A percentile compares a stretch with the other conserved stretches of the same genome.
phyloP scores from a whole-genome alignment of 73 alveolate species.

The Tetrahymena elliotti region DNA sequence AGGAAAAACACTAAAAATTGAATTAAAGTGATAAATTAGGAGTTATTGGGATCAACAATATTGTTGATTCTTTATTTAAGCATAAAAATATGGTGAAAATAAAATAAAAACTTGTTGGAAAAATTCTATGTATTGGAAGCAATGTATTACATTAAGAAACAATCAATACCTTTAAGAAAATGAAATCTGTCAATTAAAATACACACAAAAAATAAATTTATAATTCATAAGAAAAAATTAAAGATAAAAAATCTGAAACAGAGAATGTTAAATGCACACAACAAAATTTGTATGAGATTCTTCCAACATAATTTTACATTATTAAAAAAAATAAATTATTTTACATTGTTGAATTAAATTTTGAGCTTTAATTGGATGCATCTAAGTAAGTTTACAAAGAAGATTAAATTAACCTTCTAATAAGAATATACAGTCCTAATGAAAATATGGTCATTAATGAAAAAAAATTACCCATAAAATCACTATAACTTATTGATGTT shows the following conservation, averaged over 20 bases:
- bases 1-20: background rate
- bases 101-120: background rate
- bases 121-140: background rate
- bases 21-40: background rate
- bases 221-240: background rate
- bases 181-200: background rate
- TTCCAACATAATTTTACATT: background rate
- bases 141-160: background rate
- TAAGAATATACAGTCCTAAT: background rate
- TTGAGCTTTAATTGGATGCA: background rate
- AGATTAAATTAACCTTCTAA: background rate
- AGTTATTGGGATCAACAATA: background rate
- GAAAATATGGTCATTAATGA: background rate
- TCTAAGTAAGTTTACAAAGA: background rate
- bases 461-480: too few relatives aligned
- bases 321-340: too few relatives aligned
- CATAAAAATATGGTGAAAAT: background rate
- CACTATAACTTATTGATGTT: background rate
- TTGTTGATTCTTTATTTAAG: background rate
- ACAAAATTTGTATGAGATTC: background rate
- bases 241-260: background rate
- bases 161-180: background rate
- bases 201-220: background rate
- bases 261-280: background rate
- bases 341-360: background rate